Percentiles rank a stretch among this genome's conserved stretches.
These are phyloP conservation scores for Picocystis sp. DNA, from an alignment of 163 green algal species.

Conservation along the genomic window DNA sequence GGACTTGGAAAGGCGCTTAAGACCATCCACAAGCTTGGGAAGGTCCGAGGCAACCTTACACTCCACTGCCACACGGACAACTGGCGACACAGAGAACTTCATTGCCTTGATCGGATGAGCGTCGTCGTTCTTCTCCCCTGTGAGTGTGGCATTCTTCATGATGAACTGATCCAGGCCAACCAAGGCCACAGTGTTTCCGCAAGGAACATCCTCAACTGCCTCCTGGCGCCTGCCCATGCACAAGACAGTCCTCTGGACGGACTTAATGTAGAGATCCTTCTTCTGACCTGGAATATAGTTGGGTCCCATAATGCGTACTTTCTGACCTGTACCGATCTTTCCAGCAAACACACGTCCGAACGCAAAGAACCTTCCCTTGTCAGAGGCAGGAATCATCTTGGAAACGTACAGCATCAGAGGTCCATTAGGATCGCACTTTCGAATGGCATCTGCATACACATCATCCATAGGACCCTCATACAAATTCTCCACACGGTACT, in stretches of 20 bases:
- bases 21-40: slow-evolving; percentile 97
- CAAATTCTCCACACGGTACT: slow-evolving; percentile 94
- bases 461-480: slow-evolving; percentile 98
- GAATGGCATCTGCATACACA: slow-evolving; percentile 82
- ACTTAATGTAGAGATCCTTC: slow-evolving; percentile 99
- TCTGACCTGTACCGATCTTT: slow-evolving; percentile 75
- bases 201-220: slow-evolving; percentile 96
- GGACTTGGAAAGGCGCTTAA: slow-evolving; percentile 89
- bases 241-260: slow-evolving; percentile 98
- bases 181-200: slow-evolving; percentile 95
- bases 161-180: slow-evolving; percentile 99
- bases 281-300: slow-evolving; percentile 97
- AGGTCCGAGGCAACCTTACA: slow-evolving; percentile 97
- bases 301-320: slow-evolving; percentile 98
- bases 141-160: slow-evolving; percentile 97
- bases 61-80: slow-evolving; percentile 98
- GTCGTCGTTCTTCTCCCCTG: slow-evolving; percentile 72
- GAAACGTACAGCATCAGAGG: slow-evolving; percentile 98
- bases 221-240: slow-evolving; percentile 98
- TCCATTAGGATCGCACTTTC: slow-evolving; percentile 83
- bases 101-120: slow-evolving; percentile 96
- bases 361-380: slow-evolving; percentile 99
- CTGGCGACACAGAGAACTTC: slow-evolving; percentile 99
- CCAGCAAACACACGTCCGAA: slow-evolving; percentile 98
- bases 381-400: slow-evolving; percentile 98